Conservation (phyloP, 1,284 basidiomycete species). For the Moesziomyces sp. region DNA sequence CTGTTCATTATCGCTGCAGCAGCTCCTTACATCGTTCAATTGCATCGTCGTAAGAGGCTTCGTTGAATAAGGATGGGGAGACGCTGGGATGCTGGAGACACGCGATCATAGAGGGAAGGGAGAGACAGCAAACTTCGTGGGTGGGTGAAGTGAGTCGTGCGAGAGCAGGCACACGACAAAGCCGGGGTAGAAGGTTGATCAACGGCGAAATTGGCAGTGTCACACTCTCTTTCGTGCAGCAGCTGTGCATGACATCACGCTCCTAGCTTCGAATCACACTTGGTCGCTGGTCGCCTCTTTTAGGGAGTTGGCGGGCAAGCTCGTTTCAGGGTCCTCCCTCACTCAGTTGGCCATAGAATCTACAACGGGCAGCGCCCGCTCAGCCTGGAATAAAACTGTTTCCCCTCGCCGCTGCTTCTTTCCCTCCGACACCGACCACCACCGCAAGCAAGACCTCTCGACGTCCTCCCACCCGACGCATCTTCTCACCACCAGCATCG, state of each 20-base stretch:
- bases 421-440: no score
- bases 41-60: no score
- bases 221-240: slow-evolving; percentile 7
- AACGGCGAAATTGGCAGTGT: slow-evolving; percentile 10
- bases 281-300: slow-evolving; percentile 31
- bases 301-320: neutral
- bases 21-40: no score
- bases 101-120: no score
- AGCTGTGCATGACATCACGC: slow-evolving; percentile 36
- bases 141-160: neutral
- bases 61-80: no score
- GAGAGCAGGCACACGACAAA: slow-evolving; percentile 1
- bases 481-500: slow-evolving; percentile 1
- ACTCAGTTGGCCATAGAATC: slow-evolving; percentile 23
- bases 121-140: no score
- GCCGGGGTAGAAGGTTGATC: slow-evolving; percentile 30
- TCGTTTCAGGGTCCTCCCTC: slow-evolving; percentile 31
- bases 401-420: no score
- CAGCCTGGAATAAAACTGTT: slow-evolving; percentile 13
- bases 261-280: neutral
- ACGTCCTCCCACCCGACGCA: slow-evolving; percentile 3
- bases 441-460: slow-evolving; percentile 7
- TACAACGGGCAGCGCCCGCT: slow-evolving; percentile 7
- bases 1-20: no score
- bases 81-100: no score